Evolutionary conservation across 768 basidiomycete species (phyloP).

Genomic region (Astraeus odoratus): DNA sequence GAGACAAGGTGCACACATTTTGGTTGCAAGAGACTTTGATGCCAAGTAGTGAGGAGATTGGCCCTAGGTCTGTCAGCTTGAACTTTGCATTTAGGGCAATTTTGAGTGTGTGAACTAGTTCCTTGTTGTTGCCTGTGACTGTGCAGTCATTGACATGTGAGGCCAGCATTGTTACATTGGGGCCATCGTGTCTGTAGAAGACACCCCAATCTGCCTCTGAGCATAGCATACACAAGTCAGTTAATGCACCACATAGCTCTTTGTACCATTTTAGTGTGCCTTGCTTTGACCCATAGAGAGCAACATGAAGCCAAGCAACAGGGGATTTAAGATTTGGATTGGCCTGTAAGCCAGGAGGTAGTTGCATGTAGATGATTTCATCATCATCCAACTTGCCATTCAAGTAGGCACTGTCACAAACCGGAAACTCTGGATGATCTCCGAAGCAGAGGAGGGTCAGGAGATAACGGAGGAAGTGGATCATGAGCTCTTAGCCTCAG

Average conservation of each 20-base stretch:
- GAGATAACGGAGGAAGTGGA: no score
- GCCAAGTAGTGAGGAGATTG: conserved; percentile 12
- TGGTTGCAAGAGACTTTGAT: neutral
- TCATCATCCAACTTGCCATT: no score
- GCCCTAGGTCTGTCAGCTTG: neutral
- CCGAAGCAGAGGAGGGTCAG: no score
- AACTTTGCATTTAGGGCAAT: neutral
- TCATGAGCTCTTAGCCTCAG: no score
- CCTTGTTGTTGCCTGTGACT: neutral
- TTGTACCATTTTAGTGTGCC: conserved; percentile 8
- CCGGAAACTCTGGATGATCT: no score
- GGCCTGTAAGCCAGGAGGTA: neutral
- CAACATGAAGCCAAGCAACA: neutral
- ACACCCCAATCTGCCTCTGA: neutral
- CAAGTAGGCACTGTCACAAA: no score
- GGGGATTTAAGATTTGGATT: neutral
- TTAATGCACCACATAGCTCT: neutral
- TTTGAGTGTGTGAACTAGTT: neutral
- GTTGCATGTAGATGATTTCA: neutral
- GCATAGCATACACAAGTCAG: neutral
- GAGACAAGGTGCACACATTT: neutral
- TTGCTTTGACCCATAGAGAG: neutral
- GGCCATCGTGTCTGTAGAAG: neutral
- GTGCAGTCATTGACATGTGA: neutral
- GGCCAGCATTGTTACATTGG: neutral